phyloP scores from a whole-genome alignment of 2,329 filamentous ascomycete genomes.

The Microthyrium microscopicum region DNA sequence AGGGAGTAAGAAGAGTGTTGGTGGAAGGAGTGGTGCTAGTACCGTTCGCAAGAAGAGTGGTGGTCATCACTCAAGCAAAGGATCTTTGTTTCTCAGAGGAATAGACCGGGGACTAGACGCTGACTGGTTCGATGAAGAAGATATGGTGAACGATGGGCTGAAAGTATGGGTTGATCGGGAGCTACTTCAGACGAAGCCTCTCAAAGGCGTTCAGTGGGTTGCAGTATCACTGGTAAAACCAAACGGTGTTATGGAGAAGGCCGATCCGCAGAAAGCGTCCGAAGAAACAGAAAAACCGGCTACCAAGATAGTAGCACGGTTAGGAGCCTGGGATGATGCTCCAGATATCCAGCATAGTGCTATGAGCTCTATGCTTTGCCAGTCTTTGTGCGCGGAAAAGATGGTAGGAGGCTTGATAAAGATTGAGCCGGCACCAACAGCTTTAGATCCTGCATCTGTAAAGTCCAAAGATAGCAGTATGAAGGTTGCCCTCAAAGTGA shows the following conservation, averaged over 20 bases:
- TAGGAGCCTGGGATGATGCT: slow-evolving; percentile 70
- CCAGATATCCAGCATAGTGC: slow-evolving; percentile 68
- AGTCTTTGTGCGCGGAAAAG: slow-evolving; percentile 50
- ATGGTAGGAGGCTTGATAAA: slow-evolving; percentile 78
- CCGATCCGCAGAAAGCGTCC: slow-evolving; percentile 55
- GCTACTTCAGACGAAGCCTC: slow-evolving; percentile 49
- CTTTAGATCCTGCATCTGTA: slow-evolving; percentile 44
- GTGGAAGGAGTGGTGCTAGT: slow-evolving; percentile 55
- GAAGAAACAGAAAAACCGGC: slow-evolving; percentile 40
- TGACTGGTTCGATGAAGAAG: slow-evolving; percentile 54
- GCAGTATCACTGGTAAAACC: slow-evolving; percentile 77
- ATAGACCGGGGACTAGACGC: slow-evolving; percentile 52
- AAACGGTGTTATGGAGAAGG: slow-evolving; percentile 52
- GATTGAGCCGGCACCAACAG: slow-evolving; percentile 63
- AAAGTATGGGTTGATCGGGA: slow-evolving; percentile 78
- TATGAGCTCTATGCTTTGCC: slow-evolving; percentile 62
- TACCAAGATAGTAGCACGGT: slow-evolving; percentile 55
- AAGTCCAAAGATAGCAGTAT: slow-evolving; percentile 30
- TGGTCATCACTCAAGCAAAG: slow-evolving; percentile 44
- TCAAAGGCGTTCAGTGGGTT: slow-evolving; percentile 63
- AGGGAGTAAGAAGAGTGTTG: slow-evolving; percentile 55
- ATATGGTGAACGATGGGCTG: slow-evolving; percentile 29
- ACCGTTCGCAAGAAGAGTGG: slow-evolving; percentile 34
- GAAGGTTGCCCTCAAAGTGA: slow-evolving; percentile 57
- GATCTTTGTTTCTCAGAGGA: slow-evolving; percentile 60